Evolutionary conservation across 106 monocot species (phyloP).

Genomic region (Allium fistulosum): DNA sequence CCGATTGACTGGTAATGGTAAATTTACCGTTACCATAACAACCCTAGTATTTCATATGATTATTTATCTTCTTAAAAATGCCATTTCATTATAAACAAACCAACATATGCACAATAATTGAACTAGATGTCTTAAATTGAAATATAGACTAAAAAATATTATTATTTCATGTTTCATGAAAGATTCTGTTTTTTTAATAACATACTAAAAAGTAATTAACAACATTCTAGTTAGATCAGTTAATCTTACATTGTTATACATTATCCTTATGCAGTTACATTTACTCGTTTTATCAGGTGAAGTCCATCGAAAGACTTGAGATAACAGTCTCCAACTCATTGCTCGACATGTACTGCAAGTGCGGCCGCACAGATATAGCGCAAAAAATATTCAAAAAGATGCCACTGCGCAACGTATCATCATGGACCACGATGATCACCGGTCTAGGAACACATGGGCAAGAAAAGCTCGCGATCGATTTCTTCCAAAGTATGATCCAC

Average conservation of each 20-base stretch:
- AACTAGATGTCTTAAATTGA: too few relatives aligned
- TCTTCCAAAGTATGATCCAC: constrained; percentile 31
- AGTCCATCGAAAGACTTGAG: constrained; percentile 9
- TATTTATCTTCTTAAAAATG: too few relatives aligned
- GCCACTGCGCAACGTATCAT: constrained; percentile 32
- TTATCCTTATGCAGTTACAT: not conserved
- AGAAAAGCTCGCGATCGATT: constrained; percentile 23
- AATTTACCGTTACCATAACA: too few relatives aligned
- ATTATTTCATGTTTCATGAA: not conserved
- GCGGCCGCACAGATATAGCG: constrained; percentile 60
- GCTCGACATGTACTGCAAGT: constrained; percentile 73
- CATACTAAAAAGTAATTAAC: not conserved
- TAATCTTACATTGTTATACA: not conserved
- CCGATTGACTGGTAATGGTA: too few relatives aligned
- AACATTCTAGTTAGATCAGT: not conserved
- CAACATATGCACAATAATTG: too few relatives aligned
- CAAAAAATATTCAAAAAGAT: constrained; percentile 33
- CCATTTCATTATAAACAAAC: too few relatives aligned
- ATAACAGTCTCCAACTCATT: constrained; percentile 40
- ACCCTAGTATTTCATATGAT: too few relatives aligned
- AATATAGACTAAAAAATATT: not conserved
- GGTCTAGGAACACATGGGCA: constrained; percentile 46
- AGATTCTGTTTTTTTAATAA: not conserved
- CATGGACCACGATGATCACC: constrained; percentile 72
- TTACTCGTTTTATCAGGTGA: constrained; percentile 12